Base-by-base conservation (phyloP, 257 asterid species). In the Euphrasia confusa region DNA sequence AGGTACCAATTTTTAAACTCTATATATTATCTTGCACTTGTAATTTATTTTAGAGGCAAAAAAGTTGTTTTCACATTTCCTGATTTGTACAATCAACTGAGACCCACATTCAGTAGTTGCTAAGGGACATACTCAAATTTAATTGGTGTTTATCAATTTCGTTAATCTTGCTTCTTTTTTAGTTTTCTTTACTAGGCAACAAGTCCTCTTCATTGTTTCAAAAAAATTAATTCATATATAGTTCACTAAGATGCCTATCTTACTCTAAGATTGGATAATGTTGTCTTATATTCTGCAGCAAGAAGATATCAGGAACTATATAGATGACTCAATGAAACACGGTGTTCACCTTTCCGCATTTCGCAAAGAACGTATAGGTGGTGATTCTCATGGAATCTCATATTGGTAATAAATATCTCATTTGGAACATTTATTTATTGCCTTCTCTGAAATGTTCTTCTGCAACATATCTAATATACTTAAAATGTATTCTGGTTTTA, bases 301-400 rank as follows among this genome's bases (percentile, higher is more conserved):
- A 87, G 99, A 93, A 68, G 99, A 93, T 78, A 83, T 93, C 54
- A 78, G 92, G 67, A 83, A 69, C 82, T 79, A 80, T 68, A 89
- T 93, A 71, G 99, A 93, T 7, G 77, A 74, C 70, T 84, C 96
- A 9, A 14, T 93, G 63, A 93, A 93, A 78, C 88, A 77, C 47
- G 97, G 99, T 61, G 63, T 53, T 75, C 85, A 69, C 63, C 81
- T 82, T 60, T 85, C 96, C 53, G 61, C 83, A 40, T 93, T 93
- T 62, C 85, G 97, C 44, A 89, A 93, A 79, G 92, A 87, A 63
- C 92, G 97, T 52, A 65, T 87, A 48, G 97, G 99, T 49, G 97
- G 97, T 60, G 95, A 89, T 80, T 87, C 99, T 74, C 85, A 77
- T 63, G 99, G 99, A 66, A 72, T 85, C 77, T 85, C 96, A 26